Evolutionary conservation across 768 basidiomycete genomes (phyloP).

Genomic region (Naganishia randhawae): DNA sequence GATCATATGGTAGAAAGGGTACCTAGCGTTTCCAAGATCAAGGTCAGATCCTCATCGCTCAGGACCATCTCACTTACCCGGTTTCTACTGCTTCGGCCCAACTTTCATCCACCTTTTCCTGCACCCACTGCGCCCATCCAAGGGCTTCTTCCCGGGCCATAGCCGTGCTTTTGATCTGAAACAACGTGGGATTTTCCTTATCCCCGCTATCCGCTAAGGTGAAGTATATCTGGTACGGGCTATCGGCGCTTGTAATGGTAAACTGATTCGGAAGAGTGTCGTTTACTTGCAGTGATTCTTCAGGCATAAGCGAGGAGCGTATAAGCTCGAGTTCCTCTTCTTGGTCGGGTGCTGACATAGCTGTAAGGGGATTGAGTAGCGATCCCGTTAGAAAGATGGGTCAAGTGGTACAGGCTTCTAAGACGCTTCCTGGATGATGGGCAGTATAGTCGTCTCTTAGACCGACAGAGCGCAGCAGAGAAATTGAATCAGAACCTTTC

Average conservation of each 20-base stretch:
- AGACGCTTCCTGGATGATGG: too few relatives aligned
- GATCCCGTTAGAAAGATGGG: too few relatives aligned
- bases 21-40: slow-evolving; percentile 54
- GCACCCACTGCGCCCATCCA: slow-evolving; percentile 37
- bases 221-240: slow-evolving; percentile 34
- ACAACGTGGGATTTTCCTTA: neutral
- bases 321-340: slow-evolving; percentile 62
- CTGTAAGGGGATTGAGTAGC: neutral
- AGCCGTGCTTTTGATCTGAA: slow-evolving; percentile 38
- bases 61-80: slow-evolving; percentile 47
- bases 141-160: slow-evolving; percentile 46
- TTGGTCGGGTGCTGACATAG: neutral
- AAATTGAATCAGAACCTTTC: too few relatives aligned
- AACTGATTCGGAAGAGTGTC: slow-evolving; percentile 32
- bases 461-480: too few relatives aligned
- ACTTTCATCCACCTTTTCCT: slow-evolving; percentile 34
- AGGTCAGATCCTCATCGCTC: slow-evolving; percentile 49
- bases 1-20: slow-evolving; percentile 62
- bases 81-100: slow-evolving; percentile 47
- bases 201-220: slow-evolving; percentile 28
- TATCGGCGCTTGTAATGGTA: slow-evolving; percentile 39
- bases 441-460: neutral
- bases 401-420: too few relatives aligned
- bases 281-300: slow-evolving; percentile 52
- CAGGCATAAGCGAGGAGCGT: slow-evolving; percentile 62